Conservation (phyloP, 1,284 basidiomycete species). For the Irpex sp. region DNA sequence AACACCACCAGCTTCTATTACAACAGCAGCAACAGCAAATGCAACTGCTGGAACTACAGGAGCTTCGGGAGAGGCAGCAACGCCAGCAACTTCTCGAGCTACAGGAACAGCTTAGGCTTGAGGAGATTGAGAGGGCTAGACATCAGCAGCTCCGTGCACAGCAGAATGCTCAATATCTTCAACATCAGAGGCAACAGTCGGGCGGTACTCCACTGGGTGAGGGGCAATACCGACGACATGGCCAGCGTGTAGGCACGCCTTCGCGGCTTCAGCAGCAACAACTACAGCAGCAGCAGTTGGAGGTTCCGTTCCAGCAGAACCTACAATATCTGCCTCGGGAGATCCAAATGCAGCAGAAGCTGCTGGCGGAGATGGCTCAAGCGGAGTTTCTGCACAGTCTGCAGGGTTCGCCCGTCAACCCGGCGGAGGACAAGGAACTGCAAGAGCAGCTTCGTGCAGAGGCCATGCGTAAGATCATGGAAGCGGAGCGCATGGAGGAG, state of each 20-base stretch:
- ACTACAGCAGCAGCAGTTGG: slow-evolving; percentile 32
- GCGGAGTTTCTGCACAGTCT: slow-evolving; percentile 61
- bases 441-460: slow-evolving; percentile 59
- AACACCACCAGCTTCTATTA: slow-evolving; percentile 45
- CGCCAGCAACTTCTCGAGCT: slow-evolving; percentile 59
- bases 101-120: slow-evolving; percentile 41
- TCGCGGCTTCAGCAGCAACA: slow-evolving; percentile 9
- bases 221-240: slow-evolving; percentile 36
- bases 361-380: slow-evolving; percentile 69
- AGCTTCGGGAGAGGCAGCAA: slow-evolving; percentile 52
- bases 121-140: slow-evolving; percentile 32
- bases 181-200: slow-evolving; percentile 38
- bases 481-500: slow-evolving; percentile 84
- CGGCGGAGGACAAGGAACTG: slow-evolving; percentile 18
- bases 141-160: slow-evolving; percentile 41
- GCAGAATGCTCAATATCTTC: slow-evolving; percentile 41
- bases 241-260: slow-evolving; percentile 45
- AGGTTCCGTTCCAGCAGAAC: slow-evolving; percentile 41
- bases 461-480: slow-evolving; percentile 83
- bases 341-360: slow-evolving; percentile 66
- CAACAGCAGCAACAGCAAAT: slow-evolving; percentile 57
- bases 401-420: slow-evolving; percentile 36
- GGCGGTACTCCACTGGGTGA: slow-evolving; percentile 33
- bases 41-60: slow-evolving; percentile 34
- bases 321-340: slow-evolving; percentile 52